Percentiles rank a stretch among this genome's conserved stretches.
phyloP scores from a whole-genome alignment of 108 stramenopile species.

The Bacterosira constricta region DNA sequence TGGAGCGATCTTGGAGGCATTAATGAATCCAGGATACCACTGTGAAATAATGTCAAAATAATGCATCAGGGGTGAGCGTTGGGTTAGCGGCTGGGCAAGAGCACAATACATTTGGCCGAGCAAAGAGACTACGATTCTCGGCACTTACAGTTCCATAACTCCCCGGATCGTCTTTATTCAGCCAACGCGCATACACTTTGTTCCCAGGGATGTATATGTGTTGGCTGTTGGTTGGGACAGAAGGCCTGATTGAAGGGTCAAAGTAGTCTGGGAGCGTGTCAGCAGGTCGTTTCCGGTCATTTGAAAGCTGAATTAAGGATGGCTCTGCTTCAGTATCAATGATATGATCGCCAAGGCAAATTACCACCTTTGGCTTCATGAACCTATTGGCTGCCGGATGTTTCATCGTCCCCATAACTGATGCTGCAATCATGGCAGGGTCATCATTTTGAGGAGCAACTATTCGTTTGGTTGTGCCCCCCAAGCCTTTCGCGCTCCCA shows the following conservation, averaged over 20 bases:
- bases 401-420: neutral
- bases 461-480: neutral
- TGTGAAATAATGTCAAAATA: neutral
- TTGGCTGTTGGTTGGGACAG: slow-evolving; percentile 23
- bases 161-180: slow-evolving; percentile 40
- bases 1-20: slow-evolving; percentile 32
- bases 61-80: neutral
- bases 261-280: slow-evolving; percentile 23
- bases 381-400: neutral
- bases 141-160: slow-evolving; percentile 37
- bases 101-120: neutral
- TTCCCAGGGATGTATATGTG: slow-evolving; percentile 51
- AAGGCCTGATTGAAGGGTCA: slow-evolving; percentile 8
- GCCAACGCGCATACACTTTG: slow-evolving; percentile 50
- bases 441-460: neutral
- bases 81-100: neutral
- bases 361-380: slow-evolving; percentile 24
- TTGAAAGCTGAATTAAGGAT: slow-evolving; percentile 8
- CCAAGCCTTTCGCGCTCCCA: neutral
- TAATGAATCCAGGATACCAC: slow-evolving; percentile 48
- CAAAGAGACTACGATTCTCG: no score
- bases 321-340: slow-evolving; percentile 31
- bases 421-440: slow-evolving; percentile 2
- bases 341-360: slow-evolving; percentile 33
- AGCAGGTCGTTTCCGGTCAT: neutral